Evolutionary conservation across 129 eudicot genomes (phyloP).

Genomic region (Kitagawia praeruptora): DNA sequence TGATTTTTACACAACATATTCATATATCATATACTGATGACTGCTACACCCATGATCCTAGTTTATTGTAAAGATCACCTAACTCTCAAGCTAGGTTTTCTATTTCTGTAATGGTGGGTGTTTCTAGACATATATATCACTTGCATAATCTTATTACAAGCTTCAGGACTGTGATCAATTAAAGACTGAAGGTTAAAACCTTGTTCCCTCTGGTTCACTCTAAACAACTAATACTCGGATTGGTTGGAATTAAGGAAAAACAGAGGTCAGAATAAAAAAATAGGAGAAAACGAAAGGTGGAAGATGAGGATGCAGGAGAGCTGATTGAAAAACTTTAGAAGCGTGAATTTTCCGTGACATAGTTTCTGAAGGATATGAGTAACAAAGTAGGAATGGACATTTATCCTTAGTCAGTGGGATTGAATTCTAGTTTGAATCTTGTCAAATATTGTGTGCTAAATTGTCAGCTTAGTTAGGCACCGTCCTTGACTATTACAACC

Average conservation of each 20-base stretch:
- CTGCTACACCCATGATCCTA: not conserved
- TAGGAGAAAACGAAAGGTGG: not conserved
- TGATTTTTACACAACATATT: not conserved
- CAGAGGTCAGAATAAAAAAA: not conserved
- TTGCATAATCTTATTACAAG: not conserved
- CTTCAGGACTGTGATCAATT: not conserved
- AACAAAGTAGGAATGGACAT: not conserved
- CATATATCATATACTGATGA: not conserved
- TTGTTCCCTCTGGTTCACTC: conserved; percentile 12
- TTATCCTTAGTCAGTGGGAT: not conserved
- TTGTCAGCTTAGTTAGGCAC: no score
- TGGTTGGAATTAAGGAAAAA: not conserved
- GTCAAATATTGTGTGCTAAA: no score
- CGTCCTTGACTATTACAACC: no score
- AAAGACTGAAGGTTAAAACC: conserved; percentile 10
- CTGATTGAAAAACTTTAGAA: not conserved
- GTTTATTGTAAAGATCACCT: not conserved
- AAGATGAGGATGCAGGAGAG: not conserved
- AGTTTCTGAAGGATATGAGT: not conserved
- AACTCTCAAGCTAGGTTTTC: not conserved
- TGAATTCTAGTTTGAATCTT: not conserved
- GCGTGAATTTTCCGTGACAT: not conserved
- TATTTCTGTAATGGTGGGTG: not conserved
- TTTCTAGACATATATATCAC: not conserved
- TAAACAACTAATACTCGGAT: not conserved